Evolutionary conservation across 306 rosid species (phyloP).

Genomic region (Fragaria nilgerrensis): DNA sequence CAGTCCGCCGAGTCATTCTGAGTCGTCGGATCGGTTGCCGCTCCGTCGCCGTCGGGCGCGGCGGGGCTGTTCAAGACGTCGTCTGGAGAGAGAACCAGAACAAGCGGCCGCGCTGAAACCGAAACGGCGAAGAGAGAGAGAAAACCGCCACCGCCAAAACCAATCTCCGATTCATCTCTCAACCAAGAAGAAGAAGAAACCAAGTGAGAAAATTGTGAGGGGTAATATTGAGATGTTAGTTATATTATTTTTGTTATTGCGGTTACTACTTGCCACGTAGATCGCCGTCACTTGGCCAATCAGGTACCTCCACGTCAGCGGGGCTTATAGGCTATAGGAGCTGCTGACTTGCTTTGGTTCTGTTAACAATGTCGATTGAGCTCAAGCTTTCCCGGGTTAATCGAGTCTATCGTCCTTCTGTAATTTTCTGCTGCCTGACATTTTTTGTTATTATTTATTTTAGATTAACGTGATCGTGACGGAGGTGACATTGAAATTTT

Average conservation of each 20-base stretch:
- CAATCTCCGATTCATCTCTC: constrained; percentile 33
- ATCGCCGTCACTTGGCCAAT: background rate
- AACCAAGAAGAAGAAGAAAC: background rate
- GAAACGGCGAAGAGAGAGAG: constrained; percentile 43
- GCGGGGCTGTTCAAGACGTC: constrained; percentile 52
- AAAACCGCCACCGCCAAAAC: constrained; percentile 39
- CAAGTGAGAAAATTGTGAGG: background rate
- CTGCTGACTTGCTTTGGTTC: background rate
- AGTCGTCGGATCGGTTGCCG: constrained; percentile 47
- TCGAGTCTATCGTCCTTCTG: constrained; percentile 84
- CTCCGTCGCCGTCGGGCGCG: constrained; percentile 38
- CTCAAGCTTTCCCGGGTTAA: constrained; percentile 66
- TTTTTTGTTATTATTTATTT: background rate
- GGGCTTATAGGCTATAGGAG: background rate
- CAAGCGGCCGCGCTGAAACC: constrained; percentile 55
- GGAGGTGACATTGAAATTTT: constrained; percentile 4
- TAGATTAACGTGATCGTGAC: background rate
- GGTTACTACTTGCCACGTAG: constrained; percentile 11
- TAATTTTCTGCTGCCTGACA: constrained; percentile 22
- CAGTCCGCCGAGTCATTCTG: constrained; percentile 62
- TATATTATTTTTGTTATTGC: background rate
- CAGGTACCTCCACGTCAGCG: background rate
- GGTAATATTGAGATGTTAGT: background rate
- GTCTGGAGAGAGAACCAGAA: constrained; percentile 75
- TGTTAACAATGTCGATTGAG: constrained; percentile 59